Evolutionary conservation across 2,329 filamentous ascomycete genomes (phyloP).

Genomic region (Fusarium sp.): DNA sequence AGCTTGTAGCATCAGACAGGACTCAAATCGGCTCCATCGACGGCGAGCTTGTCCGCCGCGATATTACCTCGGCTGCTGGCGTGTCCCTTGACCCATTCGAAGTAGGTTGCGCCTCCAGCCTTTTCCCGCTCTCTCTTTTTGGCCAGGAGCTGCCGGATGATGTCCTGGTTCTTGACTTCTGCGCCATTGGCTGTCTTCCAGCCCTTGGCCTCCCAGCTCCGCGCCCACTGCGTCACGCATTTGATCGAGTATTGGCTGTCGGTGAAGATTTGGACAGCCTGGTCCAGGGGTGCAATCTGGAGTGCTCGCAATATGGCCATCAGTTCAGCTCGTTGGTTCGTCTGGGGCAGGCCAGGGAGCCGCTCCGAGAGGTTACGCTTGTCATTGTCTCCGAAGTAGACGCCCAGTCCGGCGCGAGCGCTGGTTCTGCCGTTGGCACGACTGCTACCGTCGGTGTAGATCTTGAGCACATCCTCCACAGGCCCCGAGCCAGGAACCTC

Average conservation of each 20-base stretch:
- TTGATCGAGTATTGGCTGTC: slow-evolving; percentile 93
- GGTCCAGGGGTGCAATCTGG: slow-evolving; percentile 75
- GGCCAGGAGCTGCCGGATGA: slow-evolving; percentile 78
- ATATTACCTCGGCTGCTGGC: slow-evolving; percentile 78
- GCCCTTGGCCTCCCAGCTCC: slow-evolving; percentile 77
- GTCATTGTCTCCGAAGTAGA: slow-evolving; percentile 71
- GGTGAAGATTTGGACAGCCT: slow-evolving; percentile 82
- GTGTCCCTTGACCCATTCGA: slow-evolving; percentile 94
- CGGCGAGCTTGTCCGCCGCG: slow-evolving; percentile 83
- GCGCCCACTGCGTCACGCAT: slow-evolving; percentile 87
- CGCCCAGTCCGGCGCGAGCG: slow-evolving; percentile 71
- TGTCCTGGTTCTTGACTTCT: slow-evolving; percentile 86
- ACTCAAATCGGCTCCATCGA: slow-evolving; percentile 56
- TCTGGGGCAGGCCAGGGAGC: slow-evolving; percentile 80
- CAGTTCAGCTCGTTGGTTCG: slow-evolving; percentile 96
- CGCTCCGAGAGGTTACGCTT: slow-evolving; percentile 78
- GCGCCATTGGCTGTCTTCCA: slow-evolving; percentile 82
- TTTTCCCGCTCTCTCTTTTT: slow-evolving; percentile 77
- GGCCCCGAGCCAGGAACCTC: slow-evolving; percentile 23
- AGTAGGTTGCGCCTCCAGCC: slow-evolving; percentile 72
- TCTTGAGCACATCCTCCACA: slow-evolving; percentile 45
- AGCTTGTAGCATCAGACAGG: slow-evolving; percentile 3
- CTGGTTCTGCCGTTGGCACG: slow-evolving; percentile 67
- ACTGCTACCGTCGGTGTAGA: slow-evolving; percentile 75
- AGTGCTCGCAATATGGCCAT: slow-evolving; percentile 88